These are phyloP conservation scores for Penicillium silybi DNA, from an alignment of 495 filamentous ascomycete species.

Conservation along the genomic window DNA sequence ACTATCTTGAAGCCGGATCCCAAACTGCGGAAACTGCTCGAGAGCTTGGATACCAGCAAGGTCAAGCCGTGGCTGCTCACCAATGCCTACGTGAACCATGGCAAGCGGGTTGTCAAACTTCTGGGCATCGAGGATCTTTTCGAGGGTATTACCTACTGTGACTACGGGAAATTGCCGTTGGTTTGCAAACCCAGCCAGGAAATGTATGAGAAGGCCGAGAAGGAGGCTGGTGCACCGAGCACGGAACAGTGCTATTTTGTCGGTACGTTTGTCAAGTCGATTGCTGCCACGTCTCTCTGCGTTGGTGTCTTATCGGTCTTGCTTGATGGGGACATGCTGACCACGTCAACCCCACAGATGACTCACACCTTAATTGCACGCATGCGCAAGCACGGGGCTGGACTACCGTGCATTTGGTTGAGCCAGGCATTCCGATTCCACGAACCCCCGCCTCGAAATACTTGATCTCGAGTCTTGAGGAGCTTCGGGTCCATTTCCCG, in stretches of 20 bases:
- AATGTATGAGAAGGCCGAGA: constrained; percentile 79
- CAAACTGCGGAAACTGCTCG: constrained; percentile 68
- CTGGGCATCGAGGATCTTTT: constrained; percentile 83
- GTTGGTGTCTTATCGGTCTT: not conserved
- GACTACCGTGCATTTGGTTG: constrained; percentile 77
- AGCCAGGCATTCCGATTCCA: constrained; percentile 60
- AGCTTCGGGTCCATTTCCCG: constrained; percentile 69
- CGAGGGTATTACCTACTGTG: constrained; percentile 89
- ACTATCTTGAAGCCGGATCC: constrained; percentile 72
- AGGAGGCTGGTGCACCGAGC: constrained; percentile 56
- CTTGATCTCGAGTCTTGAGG: constrained; percentile 66
- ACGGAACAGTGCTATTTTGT: constrained; percentile 76
- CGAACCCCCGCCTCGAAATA: constrained; percentile 57
- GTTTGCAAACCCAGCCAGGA: constrained; percentile 79
- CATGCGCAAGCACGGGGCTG: constrained; percentile 72
- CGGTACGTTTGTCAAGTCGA: constrained; percentile 48
- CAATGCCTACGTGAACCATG: constrained; percentile 92
- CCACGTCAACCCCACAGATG: constrained; percentile 51
- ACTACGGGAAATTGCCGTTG: constrained; percentile 65
- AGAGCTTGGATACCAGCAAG: constrained; percentile 72
- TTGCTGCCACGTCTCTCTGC: not conserved
- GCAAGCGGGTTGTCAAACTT: constrained; percentile 71
- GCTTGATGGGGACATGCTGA: constrained; percentile 1
- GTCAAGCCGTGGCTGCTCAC: constrained; percentile 92
- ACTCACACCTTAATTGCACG: constrained; percentile 71